Conservation (phyloP, 495 filamentous ascomycete genomes). For the Xylaria longipes region DNA sequence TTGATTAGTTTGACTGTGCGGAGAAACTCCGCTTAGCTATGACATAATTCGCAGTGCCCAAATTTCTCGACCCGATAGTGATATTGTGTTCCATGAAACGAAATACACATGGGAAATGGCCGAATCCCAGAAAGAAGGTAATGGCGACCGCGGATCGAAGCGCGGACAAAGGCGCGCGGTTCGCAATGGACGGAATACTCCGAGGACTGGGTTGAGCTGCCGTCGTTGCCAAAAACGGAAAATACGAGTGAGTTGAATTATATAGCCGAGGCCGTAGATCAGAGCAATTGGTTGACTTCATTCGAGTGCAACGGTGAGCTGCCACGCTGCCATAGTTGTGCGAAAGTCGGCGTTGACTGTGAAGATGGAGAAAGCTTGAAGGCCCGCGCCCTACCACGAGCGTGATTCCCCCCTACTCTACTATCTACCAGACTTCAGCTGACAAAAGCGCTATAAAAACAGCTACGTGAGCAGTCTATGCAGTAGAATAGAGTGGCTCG, state of each 20-base stretch:
- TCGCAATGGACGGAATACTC: constrained; percentile 38
- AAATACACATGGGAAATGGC: constrained; percentile 1
- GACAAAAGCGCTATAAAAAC: neutral
- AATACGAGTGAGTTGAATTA: constrained; percentile 37
- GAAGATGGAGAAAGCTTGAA: constrained; percentile 53
- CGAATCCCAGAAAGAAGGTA: neutral
- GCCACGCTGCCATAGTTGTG: constrained; percentile 47
- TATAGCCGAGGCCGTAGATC: neutral
- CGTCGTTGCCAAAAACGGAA: constrained; percentile 48
- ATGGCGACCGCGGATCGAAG: neutral
- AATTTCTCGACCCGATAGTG: neutral
- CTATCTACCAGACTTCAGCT: neutral
- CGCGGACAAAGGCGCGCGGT: constrained; percentile 3
- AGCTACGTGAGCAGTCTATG: constrained; percentile 52
- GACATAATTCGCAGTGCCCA: too few relatives aligned
- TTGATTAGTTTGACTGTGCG: neutral
- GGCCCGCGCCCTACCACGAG: constrained; percentile 44
- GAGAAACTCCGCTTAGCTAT: constrained; percentile 6
- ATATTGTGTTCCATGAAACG: neutral
- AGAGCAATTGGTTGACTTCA: neutral
- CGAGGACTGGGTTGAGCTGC: constrained; percentile 44
- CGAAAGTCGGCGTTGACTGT: constrained; percentile 48
- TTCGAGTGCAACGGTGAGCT: constrained; percentile 41
- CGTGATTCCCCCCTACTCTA: constrained; percentile 15
- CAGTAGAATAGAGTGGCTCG: constrained; percentile 51